Evolutionary conservation across 2,329 filamentous ascomycete genomes (phyloP).

Genomic region (Botrytis galanthina): DNA sequence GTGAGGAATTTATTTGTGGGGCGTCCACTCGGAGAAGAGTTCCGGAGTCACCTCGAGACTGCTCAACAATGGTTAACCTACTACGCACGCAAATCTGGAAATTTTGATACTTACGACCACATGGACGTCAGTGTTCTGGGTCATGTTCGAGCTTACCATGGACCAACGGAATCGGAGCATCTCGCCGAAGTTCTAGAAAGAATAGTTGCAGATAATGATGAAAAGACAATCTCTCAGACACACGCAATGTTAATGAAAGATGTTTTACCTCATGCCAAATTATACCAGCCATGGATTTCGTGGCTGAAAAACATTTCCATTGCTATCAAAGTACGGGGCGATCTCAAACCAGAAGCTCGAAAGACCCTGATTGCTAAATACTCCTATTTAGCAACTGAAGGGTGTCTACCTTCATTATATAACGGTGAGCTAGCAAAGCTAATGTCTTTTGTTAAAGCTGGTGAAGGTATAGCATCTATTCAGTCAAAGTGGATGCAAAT

Average conservation of each 20-base stretch:
- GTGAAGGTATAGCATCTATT: not conserved
- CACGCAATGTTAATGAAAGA: not conserved
- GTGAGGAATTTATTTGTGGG: constrained; percentile 12
- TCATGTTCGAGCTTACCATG: not conserved
- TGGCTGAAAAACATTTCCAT: constrained; percentile 14
- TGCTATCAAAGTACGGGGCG: not conserved
- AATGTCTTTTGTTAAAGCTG: not conserved
- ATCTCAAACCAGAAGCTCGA: not conserved
- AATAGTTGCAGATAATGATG: not conserved
- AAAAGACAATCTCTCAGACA: not conserved
- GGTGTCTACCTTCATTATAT: constrained; percentile 3
- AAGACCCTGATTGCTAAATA: not conserved
- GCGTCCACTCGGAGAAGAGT: constrained; percentile 3
- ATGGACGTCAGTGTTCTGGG: not conserved
- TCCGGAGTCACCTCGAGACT: not conserved
- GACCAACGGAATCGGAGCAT: not conserved
- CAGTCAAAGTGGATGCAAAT: not conserved
- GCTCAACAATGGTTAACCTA: not conserved
- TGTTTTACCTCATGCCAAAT: not conserved
- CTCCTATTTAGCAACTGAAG: not conserved
- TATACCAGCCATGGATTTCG: not conserved
- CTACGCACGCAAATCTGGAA: not conserved
- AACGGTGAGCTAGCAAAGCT: constrained; percentile 1
- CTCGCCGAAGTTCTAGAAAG: not conserved
- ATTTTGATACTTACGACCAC: not conserved